Base-by-base conservation (phyloP, 106 monocot genomes). In the Ottelia alismoides region DNA sequence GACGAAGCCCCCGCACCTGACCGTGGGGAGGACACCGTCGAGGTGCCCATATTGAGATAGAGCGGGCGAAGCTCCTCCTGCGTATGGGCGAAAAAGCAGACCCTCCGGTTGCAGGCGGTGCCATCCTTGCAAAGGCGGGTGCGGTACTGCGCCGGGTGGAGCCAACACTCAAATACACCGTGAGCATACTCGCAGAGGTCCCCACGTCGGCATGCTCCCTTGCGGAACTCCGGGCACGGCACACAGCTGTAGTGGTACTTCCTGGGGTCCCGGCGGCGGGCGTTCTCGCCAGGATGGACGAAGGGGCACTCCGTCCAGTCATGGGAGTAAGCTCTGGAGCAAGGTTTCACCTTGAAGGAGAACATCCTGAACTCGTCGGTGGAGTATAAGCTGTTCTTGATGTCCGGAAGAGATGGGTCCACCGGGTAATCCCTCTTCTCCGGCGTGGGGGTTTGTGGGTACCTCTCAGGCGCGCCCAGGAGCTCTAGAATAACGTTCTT, bases 51-150 rank as follows among this genome's bases (percentile, higher is more conserved):
- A 40, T 75, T 61, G 18, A 75, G 72, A 31, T 76, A 88, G 3
- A 88, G 22, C 0, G 87, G 87, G 11, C 84, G 80, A 20, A 84
- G 77, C 74, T 90, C 89, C 6, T 90, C 84, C 0, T 57, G 47
- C 0, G 79, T 84, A 56, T 90, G 89, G 20, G 89, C 89, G 31
- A 90, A 90, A 30, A 90, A 90, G 56, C 89, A 90, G n/a, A 90
- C 80, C 26, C 89, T 46, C 4, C 89, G 59, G 14, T 30, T 49
- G 16, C 89, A 90, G 18, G 30, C 43, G 0, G 66, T 74, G 0
- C 84, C 89, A 28, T 67, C 67, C 32, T 67, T 67, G 48, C 67
- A 67, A 16, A 32, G 57, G 25, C 67, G 28, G 18, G 67, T 67
- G 23, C 67, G 56, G 49, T 67, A 67, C 49, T 67, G 67, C 5